A percentile compares a stretch with the other conserved stretches of the same genome.
Conservation (phyloP, 306 rosid species). For the Trifolium fragiferum region DNA sequence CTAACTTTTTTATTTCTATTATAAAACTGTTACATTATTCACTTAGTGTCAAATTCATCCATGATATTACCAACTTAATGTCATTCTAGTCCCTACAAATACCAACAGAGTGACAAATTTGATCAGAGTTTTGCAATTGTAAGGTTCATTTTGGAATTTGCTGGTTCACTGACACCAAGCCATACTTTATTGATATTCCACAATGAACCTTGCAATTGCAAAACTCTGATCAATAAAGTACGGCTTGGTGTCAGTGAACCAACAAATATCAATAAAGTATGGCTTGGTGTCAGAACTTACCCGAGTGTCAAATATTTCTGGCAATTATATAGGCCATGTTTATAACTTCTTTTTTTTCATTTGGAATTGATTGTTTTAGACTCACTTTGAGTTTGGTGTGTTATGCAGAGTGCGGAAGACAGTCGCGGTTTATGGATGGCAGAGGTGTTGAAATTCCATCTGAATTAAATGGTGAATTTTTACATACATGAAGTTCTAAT, state of each 20-base stretch:
- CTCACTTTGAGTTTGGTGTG: conserved; percentile 42
- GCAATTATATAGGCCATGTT: not conserved
- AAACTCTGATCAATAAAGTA: too few relatives aligned
- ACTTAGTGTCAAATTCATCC: not conserved
- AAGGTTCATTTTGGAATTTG: not conserved
- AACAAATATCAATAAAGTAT: too few relatives aligned
- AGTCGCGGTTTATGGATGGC: conserved; percentile 38
- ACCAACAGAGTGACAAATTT: not conserved
- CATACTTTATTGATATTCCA: too few relatives aligned
- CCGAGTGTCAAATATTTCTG: too few relatives aligned
- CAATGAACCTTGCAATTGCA: too few relatives aligned
- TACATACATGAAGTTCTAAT: not conserved
- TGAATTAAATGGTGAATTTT: conserved; percentile 47
- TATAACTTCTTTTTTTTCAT: conserved; percentile 17
- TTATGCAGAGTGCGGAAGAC: conserved; percentile 48
- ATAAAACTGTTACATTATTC: not conserved
- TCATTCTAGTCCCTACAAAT: not conserved
- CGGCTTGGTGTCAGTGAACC: too few relatives aligned
- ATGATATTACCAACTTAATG: not conserved
- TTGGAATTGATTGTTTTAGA: conserved; percentile 32
- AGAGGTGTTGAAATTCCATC: conserved; percentile 32
- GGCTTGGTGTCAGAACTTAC: too few relatives aligned
- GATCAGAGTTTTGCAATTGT: not conserved
- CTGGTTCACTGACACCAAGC: too few relatives aligned
- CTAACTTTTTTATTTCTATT: too few relatives aligned